Percentiles rank a stretch among this genome's conserved stretches.
Conservation (phyloP, 2,329 filamentous ascomycete genomes). For the Cylindrodendrum hubeiense region DNA sequence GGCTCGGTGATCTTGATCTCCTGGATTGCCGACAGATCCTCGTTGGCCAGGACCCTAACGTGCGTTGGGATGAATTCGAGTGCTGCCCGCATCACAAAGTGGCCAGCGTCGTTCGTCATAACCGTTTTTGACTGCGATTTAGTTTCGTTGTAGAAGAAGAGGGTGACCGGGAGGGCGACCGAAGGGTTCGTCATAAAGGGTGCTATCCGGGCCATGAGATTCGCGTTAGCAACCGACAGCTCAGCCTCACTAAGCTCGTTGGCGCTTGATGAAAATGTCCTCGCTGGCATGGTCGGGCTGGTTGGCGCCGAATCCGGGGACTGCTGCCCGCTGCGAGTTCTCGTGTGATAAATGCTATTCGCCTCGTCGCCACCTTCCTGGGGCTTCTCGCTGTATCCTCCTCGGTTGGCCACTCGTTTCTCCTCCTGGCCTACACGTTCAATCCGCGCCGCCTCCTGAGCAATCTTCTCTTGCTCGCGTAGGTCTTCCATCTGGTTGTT, state of each 20-base stretch:
- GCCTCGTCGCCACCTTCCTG: constrained; percentile 57
- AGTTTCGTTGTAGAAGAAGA: constrained; percentile 94
- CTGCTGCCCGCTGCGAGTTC: constrained; percentile 48
- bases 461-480: constrained; percentile 74
- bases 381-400: constrained; percentile 79
- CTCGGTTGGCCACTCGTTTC: constrained; percentile 76
- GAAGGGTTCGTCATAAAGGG: constrained; percentile 92
- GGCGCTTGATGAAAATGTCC: constrained; percentile 51
- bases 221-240: constrained; percentile 82
- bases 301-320: constrained; percentile 56
- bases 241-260: constrained; percentile 81
- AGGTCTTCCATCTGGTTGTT: constrained; percentile 56
- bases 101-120: constrained; percentile 87
- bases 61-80: constrained; percentile 93
- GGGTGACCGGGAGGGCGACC: constrained; percentile 81
- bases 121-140: constrained; percentile 87
- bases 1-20: constrained; percentile 82
- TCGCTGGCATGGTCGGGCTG: constrained; percentile 57
- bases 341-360: constrained; percentile 47
- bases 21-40: constrained; percentile 85
- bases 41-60: constrained; percentile 87
- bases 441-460: constrained; percentile 81
- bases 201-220: constrained; percentile 87
- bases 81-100: constrained; percentile 84
- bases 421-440: constrained; percentile 78